Evolutionary conservation across 148 eudicot genomes (phyloP).

Genomic region (Rhododendron ovatum): DNA sequence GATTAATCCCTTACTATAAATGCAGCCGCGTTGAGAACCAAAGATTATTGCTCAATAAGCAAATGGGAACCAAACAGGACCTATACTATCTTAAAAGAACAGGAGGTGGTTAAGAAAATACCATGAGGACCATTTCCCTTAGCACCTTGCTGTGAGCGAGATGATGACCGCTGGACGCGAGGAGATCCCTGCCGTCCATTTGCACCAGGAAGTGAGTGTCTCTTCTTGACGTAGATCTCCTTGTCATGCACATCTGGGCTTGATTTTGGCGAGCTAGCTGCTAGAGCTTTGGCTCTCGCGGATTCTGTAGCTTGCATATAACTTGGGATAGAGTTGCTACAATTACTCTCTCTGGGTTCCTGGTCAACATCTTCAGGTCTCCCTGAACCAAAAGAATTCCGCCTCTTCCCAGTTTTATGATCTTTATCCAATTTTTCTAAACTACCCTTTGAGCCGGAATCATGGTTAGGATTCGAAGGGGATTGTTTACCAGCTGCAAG

Average conservation of each 20-base stretch:
- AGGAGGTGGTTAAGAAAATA: conserved; percentile 23
- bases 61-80: not conserved
- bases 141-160: conserved; percentile 48
- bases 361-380: conserved; percentile 68
- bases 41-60: not conserved
- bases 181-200: conserved; percentile 79
- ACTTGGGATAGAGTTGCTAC: conserved; percentile 64
- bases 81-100: not conserved
- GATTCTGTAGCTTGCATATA: conserved; percentile 99
- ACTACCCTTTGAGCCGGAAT: conserved; percentile 55
- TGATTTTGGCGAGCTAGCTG: conserved; percentile 67
- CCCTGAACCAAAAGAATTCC: conserved; percentile 68
- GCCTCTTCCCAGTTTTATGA: conserved; percentile 53
- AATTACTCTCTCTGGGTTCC: conserved; percentile 70
- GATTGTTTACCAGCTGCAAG: conserved; percentile 50
- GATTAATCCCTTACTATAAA: not conserved
- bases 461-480: conserved; percentile 36
- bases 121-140: conserved; percentile 67
- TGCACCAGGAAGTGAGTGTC: conserved; percentile 76
- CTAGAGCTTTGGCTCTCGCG: conserved; percentile 71
- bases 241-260: conserved; percentile 87
- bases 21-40: not conserved
- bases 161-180: conserved; percentile 47
- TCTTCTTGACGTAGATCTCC: conserved; percentile 54
- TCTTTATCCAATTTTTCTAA: conserved; percentile 60